Evolutionary conservation across 257 asterid genomes (phyloP).

Genomic region (Anisodus acutangulus): DNA sequence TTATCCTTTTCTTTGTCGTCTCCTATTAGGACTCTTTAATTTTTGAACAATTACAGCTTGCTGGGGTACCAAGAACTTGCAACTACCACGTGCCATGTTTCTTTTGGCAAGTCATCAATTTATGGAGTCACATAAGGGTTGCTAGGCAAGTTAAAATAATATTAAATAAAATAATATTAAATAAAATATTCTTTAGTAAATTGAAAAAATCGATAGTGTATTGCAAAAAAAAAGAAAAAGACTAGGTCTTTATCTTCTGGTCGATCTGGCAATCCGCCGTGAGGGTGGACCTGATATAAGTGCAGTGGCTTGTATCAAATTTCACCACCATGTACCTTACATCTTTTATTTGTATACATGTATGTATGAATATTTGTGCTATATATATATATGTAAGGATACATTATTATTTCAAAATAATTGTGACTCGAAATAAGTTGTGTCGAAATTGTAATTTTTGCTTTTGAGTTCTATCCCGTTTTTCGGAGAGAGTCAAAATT

Average conservation of each 20-base stretch:
- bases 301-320: not conserved
- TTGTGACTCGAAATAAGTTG: too few species aligned
- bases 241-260: too few species aligned
- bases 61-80: not conserved
- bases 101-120: not conserved
- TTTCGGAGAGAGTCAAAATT: too few species aligned
- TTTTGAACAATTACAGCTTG: not conserved
- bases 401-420: too few species aligned
- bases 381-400: too few species aligned
- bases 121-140: not conserved
- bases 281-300: not conserved
- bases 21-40: not conserved
- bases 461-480: too few species aligned
- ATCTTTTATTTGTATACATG: not conserved
- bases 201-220: not conserved
- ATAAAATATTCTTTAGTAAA: not conserved
- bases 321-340: not conserved
- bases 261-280: not conserved
- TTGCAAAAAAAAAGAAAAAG: too few species aligned
- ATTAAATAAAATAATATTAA: not conserved
- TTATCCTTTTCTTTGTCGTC: not conserved
- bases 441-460: too few species aligned
- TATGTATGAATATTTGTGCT: not conserved
- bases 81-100: not conserved
- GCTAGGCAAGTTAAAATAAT: not conserved